phyloP scores from a whole-genome alignment of 306 rosid species.

The Trifolium dubium region DNA sequence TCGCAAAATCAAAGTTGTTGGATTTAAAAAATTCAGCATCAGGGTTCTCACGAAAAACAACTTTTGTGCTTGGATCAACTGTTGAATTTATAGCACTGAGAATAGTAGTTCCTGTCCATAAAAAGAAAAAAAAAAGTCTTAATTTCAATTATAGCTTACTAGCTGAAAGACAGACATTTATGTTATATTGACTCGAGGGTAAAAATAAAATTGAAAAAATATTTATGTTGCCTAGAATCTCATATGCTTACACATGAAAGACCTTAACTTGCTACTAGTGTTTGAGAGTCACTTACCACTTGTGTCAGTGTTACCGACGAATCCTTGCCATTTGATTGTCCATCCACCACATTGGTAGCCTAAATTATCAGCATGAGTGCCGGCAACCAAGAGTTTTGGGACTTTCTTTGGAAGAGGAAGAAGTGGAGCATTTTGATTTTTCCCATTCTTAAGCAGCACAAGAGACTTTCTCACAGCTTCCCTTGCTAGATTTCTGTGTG shows the following conservation, averaged over 20 bases:
- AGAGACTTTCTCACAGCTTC: slow-evolving; percentile 96
- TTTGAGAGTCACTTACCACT: slow-evolving; percentile 61
- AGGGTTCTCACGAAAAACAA: slow-evolving; percentile 69
- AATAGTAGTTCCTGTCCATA: slow-evolving; percentile 78
- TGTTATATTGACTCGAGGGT: not conserved
- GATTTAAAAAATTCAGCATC: slow-evolving; percentile 69
- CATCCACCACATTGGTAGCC: slow-evolving; percentile 99
- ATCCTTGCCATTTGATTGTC: slow-evolving; percentile 97
- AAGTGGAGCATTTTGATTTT: slow-evolving; percentile 65
- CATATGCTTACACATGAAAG: not conserved
- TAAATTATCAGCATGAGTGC: slow-evolving; percentile 92
- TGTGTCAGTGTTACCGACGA: slow-evolving; percentile 74
- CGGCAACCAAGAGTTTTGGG: slow-evolving; percentile 74
- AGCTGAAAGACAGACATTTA: not conserved
- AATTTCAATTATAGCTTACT: slow-evolving; percentile 8
- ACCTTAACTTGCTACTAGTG: slow-evolving; percentile 16
- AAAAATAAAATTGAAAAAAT: not conserved
- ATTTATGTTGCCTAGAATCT: slow-evolving; percentile 3
- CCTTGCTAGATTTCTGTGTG: slow-evolving; percentile 85
- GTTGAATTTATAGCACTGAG: slow-evolving; percentile 68
- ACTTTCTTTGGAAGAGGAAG: slow-evolving; percentile 84
- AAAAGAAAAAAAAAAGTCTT: slow-evolving; percentile 36
- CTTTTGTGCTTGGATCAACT: slow-evolving; percentile 73
- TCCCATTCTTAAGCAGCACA: slow-evolving; percentile 88
- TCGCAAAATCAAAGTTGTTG: slow-evolving; percentile 71